phyloP scores from a whole-genome alignment of 2,329 filamentous ascomycete genomes.

The Dactylellina haptotyla region DNA sequence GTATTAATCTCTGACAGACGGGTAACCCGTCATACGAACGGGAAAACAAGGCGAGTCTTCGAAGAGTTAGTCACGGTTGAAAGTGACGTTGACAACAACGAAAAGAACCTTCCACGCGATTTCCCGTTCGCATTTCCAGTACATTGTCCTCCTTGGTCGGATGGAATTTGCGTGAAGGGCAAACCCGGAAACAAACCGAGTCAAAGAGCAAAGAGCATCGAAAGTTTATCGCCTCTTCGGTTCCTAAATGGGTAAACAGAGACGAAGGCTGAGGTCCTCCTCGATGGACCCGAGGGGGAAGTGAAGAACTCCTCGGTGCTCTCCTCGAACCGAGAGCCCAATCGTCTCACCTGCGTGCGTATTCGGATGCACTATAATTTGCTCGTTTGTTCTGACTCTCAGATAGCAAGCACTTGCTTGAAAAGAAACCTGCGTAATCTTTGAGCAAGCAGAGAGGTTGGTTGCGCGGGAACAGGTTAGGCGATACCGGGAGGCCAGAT shows the following conservation, averaged over 20 bases:
- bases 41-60: constrained; percentile 51
- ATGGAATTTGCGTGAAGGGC: constrained; percentile 28
- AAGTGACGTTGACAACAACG: constrained; percentile 54
- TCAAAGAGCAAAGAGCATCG: constrained; percentile 20
- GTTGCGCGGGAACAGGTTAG: constrained; percentile 38
- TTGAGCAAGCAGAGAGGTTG: constrained; percentile 26
- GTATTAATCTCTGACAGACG: constrained; percentile 22
- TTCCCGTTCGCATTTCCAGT: constrained; percentile 21
- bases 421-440: constrained; percentile 35
- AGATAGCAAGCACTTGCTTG: constrained; percentile 25
- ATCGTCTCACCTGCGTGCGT: constrained; percentile 26
- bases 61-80: constrained; percentile 40
- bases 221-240: constrained; percentile 40
- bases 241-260: constrained; percentile 46
- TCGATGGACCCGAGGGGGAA: constrained; percentile 25
- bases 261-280: constrained; percentile 51
- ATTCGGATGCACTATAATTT: constrained; percentile 49
- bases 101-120: constrained; percentile 32
- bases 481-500: constrained; percentile 50
- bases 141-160: constrained; percentile 15
- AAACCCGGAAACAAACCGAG: constrained; percentile 48
- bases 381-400: constrained; percentile 40
- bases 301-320: constrained; percentile 40
- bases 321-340: constrained; percentile 27
- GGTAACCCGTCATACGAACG: constrained; percentile 45